Evolutionary conservation across 1,284 basidiomycete genomes (phyloP).

Genomic region (Earliella scabrosa): DNA sequence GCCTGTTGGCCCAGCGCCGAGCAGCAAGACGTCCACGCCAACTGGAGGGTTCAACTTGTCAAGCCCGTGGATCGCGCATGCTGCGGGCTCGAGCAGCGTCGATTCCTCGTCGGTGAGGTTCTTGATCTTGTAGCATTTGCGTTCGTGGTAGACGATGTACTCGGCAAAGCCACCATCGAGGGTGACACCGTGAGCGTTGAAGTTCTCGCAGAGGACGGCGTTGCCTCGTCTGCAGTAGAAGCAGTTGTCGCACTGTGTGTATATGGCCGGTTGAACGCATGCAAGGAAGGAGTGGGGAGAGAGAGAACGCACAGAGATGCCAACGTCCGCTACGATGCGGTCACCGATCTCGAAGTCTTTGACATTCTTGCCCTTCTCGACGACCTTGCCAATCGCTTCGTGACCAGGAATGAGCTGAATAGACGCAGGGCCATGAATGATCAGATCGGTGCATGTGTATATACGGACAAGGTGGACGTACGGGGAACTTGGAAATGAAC

Average conservation of each 20-base stretch:
- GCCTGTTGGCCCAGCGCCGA: slow-evolving; percentile 57
- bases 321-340: slow-evolving; percentile 61
- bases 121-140: slow-evolving; percentile 54
- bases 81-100: slow-evolving; percentile 62
- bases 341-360: slow-evolving; percentile 57
- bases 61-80: slow-evolving; percentile 67
- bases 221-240: slow-evolving; percentile 64
- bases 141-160: slow-evolving; percentile 49
- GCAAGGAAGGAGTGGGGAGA: neutral
- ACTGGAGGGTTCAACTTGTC: slow-evolving; percentile 61
- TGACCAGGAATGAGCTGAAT: slow-evolving; percentile 65
- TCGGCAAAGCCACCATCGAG: slow-evolving; percentile 63
- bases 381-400: slow-evolving; percentile 59
- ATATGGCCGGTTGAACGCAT: slow-evolving; percentile 1
- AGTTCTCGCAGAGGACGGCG: slow-evolving; percentile 60
- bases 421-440: slow-evolving; percentile 9
- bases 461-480: slow-evolving; percentile 28
- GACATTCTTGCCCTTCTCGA: slow-evolving; percentile 57
- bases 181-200: slow-evolving; percentile 55
- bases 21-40: slow-evolving; percentile 57
- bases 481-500: slow-evolving; percentile 62
- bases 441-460: slow-evolving; percentile 1
- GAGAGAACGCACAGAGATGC: slow-evolving; percentile 41
- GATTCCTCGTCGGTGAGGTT: slow-evolving; percentile 66
- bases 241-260: slow-evolving; percentile 51